Evolutionary conservation across 768 basidiomycete genomes (phyloP).

Genomic region (Suillus spraguei): DNA sequence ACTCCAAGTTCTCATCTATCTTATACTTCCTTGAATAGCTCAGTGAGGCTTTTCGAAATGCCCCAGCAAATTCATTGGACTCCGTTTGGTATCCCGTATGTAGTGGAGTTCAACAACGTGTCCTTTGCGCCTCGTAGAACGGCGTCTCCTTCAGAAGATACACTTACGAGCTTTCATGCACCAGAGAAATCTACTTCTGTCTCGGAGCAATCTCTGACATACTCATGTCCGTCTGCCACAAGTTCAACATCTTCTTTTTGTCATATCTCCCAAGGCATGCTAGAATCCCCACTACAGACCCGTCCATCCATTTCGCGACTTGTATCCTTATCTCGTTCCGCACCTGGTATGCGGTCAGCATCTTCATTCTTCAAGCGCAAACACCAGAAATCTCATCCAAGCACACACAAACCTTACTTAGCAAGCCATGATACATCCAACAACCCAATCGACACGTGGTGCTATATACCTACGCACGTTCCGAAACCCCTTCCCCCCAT

Average conservation of each 20-base stretch:
- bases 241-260: constrained; percentile 31
- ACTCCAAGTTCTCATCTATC: neutral
- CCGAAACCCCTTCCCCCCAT: constrained; percentile 25
- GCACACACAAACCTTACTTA: constrained; percentile 6
- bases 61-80: constrained; percentile 30
- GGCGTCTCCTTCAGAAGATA: neutral
- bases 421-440: neutral
- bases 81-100: constrained; percentile 31
- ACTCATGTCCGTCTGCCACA: constrained; percentile 13
- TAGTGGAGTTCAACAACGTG: constrained; percentile 32
- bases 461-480: constrained; percentile 5
- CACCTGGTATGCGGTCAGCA: constrained; percentile 22
- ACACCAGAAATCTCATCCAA: neutral
- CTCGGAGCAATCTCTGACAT: constrained; percentile 9
- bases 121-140: constrained; percentile 18
- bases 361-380: constrained; percentile 31
- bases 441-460: constrained; percentile 16
- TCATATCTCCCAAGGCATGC: constrained; percentile 17
- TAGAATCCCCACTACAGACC: constrained; percentile 18
- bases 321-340: constrained; percentile 15
- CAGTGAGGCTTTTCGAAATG: constrained; percentile 17
- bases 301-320: constrained; percentile 18
- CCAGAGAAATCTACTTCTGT: constrained; percentile 8
- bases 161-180: neutral
- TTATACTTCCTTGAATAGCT: neutral